Base-by-base conservation (phyloP, 2,329 filamentous ascomycete genomes). In the Aspergillus pseudoviridinutans region DNA sequence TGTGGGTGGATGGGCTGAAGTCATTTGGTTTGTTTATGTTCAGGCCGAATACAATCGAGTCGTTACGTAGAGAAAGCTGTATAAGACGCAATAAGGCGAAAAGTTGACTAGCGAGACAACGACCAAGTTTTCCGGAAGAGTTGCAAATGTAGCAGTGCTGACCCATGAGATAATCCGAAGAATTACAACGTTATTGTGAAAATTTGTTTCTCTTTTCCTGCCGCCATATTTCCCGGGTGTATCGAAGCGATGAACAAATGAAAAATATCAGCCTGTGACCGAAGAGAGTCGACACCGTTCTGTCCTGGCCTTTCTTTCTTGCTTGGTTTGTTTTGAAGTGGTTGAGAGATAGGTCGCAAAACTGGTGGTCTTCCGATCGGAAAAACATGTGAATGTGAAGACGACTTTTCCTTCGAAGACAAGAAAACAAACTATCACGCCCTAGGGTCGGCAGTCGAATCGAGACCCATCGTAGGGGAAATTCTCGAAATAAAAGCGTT, bases 171-270 rank as follows among this genome's bases (percentile, higher is more conserved):
- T 63, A 76, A 73, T 71, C 73, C 68, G 70, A 68, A 69, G 72
- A 74, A 76, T 76, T 77, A 77, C 74, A 77, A 74, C 72, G 74
- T 73, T 71, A 71, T 66, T 68, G 65, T 65, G 67, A 64, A 64
- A 65, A 61, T 55, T 71, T 68, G 55, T 59, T 68, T 70, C 66
- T 67, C 63, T 71, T 68, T 71, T 68, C 72, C 71, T 74, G 74
- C 71, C 73, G 74, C 74, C 72, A 76, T 65, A 70, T 66, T 66
- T 71, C 67, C 66, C 71, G 71, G 69, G 65, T 69, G 63, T 71
- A 68, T 69, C 65, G 71, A 69, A 70, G 67, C 69, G 72, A 72
- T 65, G 70, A 73, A 74, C 66, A 67, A 67, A 71, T 67, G 68
- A 71, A 64, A 73, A 72, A 14, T 65, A 75, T 68, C 68, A 70